A percentile compares a stretch with the other conserved stretches of the same genome.
Evolutionary conservation across 2,329 filamentous ascomycete species (phyloP).

Genomic region (Colletotrichum theobromicola): DNA sequence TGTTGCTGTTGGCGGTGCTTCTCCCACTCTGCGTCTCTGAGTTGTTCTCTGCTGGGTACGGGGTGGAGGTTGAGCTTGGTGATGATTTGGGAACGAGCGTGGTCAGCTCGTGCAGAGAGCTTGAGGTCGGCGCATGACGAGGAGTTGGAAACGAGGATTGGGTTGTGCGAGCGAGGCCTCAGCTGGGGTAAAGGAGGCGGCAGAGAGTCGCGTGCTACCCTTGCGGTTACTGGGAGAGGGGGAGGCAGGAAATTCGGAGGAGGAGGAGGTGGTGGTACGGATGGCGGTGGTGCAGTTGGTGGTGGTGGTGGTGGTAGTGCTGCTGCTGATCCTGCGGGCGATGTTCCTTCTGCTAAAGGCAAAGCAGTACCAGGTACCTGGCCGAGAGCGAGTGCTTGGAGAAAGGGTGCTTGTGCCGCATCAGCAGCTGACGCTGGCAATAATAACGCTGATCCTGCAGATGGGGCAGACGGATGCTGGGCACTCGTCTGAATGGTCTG

Average conservation of each 20-base stretch:
- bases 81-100: slow-evolving; percentile 18
- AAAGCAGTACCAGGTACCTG: background rate
- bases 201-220: slow-evolving; percentile 1
- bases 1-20: background rate
- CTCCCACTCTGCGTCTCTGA: background rate
- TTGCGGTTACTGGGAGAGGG: background rate
- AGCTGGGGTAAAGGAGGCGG: slow-evolving; percentile 11
- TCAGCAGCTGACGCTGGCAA: slow-evolving; percentile 16
- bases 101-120: slow-evolving; percentile 20
- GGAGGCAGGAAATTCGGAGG: background rate
- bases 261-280: background rate
- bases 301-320: background rate
- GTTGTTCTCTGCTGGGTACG: background rate
- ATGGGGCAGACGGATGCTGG: slow-evolving; percentile 4
- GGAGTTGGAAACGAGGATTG: slow-evolving; percentile 10
- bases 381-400: background rate
- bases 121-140: slow-evolving; percentile 21
- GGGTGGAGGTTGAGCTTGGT: slow-evolving; percentile 17
- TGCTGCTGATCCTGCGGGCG: background rate
- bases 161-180: slow-evolving; percentile 22
- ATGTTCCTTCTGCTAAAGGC: background rate
- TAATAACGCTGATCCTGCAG: slow-evolving; percentile 22
- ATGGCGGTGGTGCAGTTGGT: background rate
- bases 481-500: background rate
- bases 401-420: background rate